phyloP scores from a whole-genome alignment of 78 protist species.

The Dictyostelium brefeldianum region DNA sequence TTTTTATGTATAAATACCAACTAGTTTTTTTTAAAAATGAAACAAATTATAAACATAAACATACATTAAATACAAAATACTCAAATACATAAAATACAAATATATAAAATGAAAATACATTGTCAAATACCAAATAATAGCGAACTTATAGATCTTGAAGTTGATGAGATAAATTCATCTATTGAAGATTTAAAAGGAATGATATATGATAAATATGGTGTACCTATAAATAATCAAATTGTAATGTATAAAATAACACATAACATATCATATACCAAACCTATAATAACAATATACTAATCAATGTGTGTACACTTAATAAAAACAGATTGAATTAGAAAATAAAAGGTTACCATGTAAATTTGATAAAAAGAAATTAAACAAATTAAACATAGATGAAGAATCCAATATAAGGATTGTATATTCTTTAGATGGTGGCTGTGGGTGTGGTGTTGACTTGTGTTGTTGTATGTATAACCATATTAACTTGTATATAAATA shows the following conservation, averaged over 20 bases:
- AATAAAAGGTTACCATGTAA: constrained; percentile 14
- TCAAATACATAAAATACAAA: background rate
- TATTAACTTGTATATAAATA: background rate
- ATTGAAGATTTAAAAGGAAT: background rate
- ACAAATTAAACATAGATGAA: background rate
- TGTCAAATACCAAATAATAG: background rate
- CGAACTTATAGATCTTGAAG: background rate
- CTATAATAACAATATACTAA: too few species aligned
- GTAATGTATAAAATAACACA: background rate
- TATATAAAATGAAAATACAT: background rate
- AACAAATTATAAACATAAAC: too few species aligned
- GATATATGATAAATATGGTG: background rate
- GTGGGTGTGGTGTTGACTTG: constrained; percentile 13
- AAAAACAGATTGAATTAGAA: background rate
- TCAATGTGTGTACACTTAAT: too few species aligned
- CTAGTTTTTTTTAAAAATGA: too few species aligned
- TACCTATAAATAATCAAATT: background rate
- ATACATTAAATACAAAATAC: too few species aligned
- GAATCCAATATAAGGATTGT: background rate
- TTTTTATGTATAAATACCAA: too few species aligned
- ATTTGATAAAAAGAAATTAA: constrained; percentile 6
- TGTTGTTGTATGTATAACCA: background rate
- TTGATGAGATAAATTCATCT: background rate
- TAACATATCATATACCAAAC: too few species aligned
- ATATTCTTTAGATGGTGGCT: background rate